Percentiles rank a stretch among this genome's conserved stretches.
phyloP scores from a whole-genome alignment of 129 eudicot species.

The Escallonia herrerae region DNA sequence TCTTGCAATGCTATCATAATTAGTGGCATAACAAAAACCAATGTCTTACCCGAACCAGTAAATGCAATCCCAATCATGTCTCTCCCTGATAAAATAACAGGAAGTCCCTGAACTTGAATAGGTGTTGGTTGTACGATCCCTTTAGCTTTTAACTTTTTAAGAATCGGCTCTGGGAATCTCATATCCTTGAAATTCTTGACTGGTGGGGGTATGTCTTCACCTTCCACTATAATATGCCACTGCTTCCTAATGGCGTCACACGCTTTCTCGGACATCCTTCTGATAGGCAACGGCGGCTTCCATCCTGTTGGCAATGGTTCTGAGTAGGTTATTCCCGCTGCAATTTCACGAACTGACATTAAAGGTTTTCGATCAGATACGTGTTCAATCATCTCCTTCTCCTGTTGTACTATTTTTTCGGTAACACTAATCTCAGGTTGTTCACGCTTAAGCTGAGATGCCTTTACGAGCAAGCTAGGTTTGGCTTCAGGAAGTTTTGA shows the following conservation, averaged over 20 bases:
- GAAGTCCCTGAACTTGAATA: conserved; percentile 85
- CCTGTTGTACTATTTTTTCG: conserved; percentile 58
- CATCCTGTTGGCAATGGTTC: conserved; percentile 71
- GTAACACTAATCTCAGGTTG: conserved; percentile 66
- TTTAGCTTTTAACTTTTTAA: conserved; percentile 51
- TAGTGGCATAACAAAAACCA: conserved; percentile 71
- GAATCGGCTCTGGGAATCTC: conserved; percentile 72
- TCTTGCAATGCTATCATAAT: conserved; percentile 82
- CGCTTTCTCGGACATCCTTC: conserved; percentile 51
- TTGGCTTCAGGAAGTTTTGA: conserved; percentile 42
- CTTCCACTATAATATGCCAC: conserved; percentile 82
- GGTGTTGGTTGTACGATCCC: conserved; percentile 81
- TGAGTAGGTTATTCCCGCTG: conserved; percentile 61
- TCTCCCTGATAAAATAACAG: conserved; percentile 68
- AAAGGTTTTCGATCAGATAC: conserved; percentile 55
- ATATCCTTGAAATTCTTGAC: conserved; percentile 65
- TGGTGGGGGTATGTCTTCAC: conserved; percentile 82
- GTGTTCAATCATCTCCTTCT: conserved; percentile 77
- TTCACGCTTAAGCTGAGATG: conserved; percentile 68
- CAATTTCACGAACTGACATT: conserved; percentile 72
- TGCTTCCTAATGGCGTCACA: conserved; percentile 55
- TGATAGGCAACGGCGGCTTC: conserved; percentile 64
- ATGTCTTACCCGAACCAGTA: conserved; percentile 78
- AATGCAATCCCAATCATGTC: conserved; percentile 89
- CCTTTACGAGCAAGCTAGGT: conserved; percentile 68